These are phyloP conservation scores for Aspergillus hiratsukae DNA, from an alignment of 2,329 filamentous ascomycete genomes.

Conservation along the genomic window DNA sequence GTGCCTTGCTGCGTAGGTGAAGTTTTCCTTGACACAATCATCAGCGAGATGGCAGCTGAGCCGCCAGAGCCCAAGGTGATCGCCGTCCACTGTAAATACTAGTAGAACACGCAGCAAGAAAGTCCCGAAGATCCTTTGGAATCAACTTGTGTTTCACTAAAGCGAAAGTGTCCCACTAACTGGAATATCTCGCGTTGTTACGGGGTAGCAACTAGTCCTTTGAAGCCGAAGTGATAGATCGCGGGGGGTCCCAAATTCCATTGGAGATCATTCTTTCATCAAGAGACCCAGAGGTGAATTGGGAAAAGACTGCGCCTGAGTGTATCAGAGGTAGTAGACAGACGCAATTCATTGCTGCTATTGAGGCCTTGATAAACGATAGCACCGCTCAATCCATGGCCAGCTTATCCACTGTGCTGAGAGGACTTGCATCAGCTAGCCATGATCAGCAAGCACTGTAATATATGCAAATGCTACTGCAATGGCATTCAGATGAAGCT, in stretches of 20 bases:
- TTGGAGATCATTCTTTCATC: not conserved
- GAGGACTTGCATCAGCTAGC: not conserved
- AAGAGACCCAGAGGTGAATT: too few relatives aligned
- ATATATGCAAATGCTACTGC: not conserved
- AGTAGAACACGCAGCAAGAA: too few relatives aligned
- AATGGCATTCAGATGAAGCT: not conserved
- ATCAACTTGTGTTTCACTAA: not conserved
- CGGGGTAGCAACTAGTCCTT: not conserved
- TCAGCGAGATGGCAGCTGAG: not conserved
- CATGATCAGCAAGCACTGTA: not conserved
- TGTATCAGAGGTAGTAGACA: not conserved
- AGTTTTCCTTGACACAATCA: not conserved
- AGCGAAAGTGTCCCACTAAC: not conserved
- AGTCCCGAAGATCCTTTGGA: not conserved
- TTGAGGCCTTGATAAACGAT: not conserved
- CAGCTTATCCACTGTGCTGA: not conserved
- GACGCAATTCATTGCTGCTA: not conserved
- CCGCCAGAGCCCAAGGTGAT: too few relatives aligned
- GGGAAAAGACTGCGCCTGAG: not conserved
- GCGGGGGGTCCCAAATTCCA: not conserved
- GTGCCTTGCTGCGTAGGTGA: not conserved
- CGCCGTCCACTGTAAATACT: not conserved
- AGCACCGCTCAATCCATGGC: not conserved
- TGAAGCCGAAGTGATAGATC: not conserved
- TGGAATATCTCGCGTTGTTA: not conserved